Percentiles rank a stretch among this genome's conserved stretches.
Evolutionary conservation across 345 rosid species (phyloP).

Genomic region (Corymbia maculata): DNA sequence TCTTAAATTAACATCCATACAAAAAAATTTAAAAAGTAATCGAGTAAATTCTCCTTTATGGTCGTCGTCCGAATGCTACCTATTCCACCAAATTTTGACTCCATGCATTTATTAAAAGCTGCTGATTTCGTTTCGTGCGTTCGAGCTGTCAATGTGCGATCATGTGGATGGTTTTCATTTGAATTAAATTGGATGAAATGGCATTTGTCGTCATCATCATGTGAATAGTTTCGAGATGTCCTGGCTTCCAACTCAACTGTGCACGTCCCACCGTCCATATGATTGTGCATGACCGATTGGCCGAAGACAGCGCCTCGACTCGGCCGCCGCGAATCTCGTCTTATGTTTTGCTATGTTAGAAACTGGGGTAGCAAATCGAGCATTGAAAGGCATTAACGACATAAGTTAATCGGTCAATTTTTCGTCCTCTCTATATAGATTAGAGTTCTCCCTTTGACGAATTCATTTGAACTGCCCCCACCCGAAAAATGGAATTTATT

Average conservation of each 20-base stretch:
- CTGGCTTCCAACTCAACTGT: not conserved
- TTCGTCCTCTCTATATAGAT: not conserved
- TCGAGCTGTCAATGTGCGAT: not conserved
- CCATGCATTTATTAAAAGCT: not conserved
- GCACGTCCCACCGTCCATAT: not conserved
- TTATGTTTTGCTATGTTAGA: not conserved
- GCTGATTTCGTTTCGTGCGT: not conserved
- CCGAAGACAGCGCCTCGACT: not conserved
- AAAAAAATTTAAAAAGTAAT: not conserved
- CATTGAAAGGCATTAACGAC: not conserved
- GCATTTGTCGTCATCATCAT: not conserved
- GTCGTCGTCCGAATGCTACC: not conserved
- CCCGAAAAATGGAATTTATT: not conserved
- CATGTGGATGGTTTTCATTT: not conserved
- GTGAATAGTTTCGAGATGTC: not conserved
- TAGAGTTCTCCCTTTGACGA: not conserved
- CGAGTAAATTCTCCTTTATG: accelerated
- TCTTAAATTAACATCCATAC: accelerated
- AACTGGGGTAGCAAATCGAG: not conserved
- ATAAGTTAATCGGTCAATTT: not conserved
- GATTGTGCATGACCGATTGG: not conserved
- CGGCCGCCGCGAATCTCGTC: not conserved
- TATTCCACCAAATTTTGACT: not conserved
- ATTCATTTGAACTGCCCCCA: too few relatives aligned
- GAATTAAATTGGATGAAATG: not conserved